Evolutionary conservation across 2,329 filamentous ascomycete species (phyloP), one percentile per base, ranked within the genome.

Genomic region (Sordariomycetes sp.): DNA sequence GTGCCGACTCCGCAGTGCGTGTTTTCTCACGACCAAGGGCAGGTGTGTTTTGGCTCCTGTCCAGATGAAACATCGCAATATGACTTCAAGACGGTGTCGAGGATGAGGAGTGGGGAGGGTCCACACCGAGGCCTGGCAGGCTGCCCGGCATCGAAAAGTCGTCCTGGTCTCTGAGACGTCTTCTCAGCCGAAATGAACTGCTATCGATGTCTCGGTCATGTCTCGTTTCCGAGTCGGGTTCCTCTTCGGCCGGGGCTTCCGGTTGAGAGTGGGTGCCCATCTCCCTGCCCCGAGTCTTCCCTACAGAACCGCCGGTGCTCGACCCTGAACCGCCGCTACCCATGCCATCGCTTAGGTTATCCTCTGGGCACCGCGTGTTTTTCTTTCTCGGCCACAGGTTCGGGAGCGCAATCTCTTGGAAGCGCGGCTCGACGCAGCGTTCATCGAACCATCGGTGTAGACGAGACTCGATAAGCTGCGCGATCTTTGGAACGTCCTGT

Each of bases 361-460:
- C 84, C 22, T 86, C 86, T 1, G 86, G 87, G 4, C 88, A 89
- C 28, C 89, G 76, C 0, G 89, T 91, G 64, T 91, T 95, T 74
- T 85, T 87, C 75, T 92, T 93, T 53, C 89, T 76, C 1, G 90
- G 90, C 90, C 90, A 95, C 60, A 94, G 69, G 64, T 84, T 90
- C 0, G 90, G 90, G 10, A 95, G 76, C 0, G 88, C 87, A 62
- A 94, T 93, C 68, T 94, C 89, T 69, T 94, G 90, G 70, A 94
- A 94, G 28, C 89, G 81, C 1, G 90, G 90, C 71, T 94, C 89
- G 7, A 95, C 90, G 61, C 86, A 89, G 53, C 90, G 83, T 67
- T 94, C 89, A 69, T 94, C 89, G 69, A 95, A 93, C 90, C 90
- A 95, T 58, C 84, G 83, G 71, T 94, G 89, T 18, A 95, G 78